These are phyloP conservation scores for Tolypocladium tropicale DNA, from an alignment of 2,329 filamentous ascomycete genomes.

Conservation along the genomic window DNA sequence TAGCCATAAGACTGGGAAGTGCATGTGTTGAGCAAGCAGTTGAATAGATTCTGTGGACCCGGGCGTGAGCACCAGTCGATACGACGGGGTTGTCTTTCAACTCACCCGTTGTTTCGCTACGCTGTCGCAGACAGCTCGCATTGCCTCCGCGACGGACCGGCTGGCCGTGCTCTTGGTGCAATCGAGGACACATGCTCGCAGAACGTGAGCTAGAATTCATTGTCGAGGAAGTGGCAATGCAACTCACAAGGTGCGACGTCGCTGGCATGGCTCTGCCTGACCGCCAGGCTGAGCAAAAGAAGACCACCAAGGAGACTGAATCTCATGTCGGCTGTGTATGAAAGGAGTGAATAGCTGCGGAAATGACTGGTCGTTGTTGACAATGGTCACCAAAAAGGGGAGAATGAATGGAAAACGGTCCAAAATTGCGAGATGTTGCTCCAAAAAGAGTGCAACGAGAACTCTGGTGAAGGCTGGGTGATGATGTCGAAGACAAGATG, in stretches of 20 bases:
- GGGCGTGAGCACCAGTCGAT: not conserved
- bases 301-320: constrained; percentile 3
- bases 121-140: constrained; percentile 5
- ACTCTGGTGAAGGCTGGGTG: constrained; percentile 11
- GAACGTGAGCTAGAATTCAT: not conserved
- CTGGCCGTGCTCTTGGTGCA: constrained; percentile 9
- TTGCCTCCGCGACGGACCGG: not conserved
- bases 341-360: constrained; percentile 7
- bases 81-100: not conserved
- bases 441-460: constrained; percentile 10
- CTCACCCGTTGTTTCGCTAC: constrained; percentile 13
- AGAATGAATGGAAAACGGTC: constrained; percentile 12
- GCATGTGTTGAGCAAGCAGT: constrained; percentile 19
- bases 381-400: constrained; percentile 20
- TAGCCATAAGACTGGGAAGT: constrained; percentile 15
- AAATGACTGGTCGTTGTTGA: constrained; percentile 18
- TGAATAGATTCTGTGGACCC: constrained; percentile 16
- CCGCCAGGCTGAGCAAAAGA: constrained; percentile 6
- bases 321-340: constrained; percentile 12
- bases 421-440: constrained; percentile 20
- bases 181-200: constrained; percentile 2
- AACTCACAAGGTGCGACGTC: constrained; percentile 1
- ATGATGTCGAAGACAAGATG: constrained; percentile 8
- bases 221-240: not conserved
- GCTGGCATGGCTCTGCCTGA: not conserved